A percentile compares a stretch with the other conserved stretches of the same genome.
phyloP scores from a whole-genome alignment of 1,284 basidiomycete species.

The Gymnopus androsaceus region DNA sequence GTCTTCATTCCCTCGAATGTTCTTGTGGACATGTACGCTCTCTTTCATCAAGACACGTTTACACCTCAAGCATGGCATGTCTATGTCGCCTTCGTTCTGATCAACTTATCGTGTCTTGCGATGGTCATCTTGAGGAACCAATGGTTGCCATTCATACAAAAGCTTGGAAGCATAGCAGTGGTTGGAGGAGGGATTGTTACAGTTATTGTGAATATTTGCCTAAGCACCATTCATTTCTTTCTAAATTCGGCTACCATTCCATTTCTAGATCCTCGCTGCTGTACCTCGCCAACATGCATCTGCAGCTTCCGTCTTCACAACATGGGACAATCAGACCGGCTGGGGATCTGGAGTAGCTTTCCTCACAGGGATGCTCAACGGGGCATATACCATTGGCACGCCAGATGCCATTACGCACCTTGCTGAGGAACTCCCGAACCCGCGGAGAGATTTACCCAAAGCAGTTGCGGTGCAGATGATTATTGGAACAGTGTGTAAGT shows the following conservation, averaged over 20 bases:
- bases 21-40: conserved; percentile 9
- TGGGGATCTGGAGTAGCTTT: conserved; percentile 8
- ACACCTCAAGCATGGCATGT: conserved; percentile 1
- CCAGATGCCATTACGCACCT: conserved; percentile 5
- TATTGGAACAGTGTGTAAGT: conserved; percentile 3
- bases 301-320: background rate
- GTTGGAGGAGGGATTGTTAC: conserved; percentile 3
- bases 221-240: background rate
- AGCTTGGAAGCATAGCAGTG: conserved; percentile 1
- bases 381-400: conserved; percentile 4
- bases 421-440: conserved; percentile 5
- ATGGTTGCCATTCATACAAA: conserved; percentile 4
- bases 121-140: conserved; percentile 1
- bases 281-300: conserved; percentile 6
- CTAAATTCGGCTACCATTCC: background rate
- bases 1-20: conserved; percentile 4
- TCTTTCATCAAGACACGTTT: conserved; percentile 5
- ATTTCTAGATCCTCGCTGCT: conserved; percentile 1
- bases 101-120: background rate
- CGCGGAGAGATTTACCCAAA: conserved; percentile 1
- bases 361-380: conserved; percentile 6
- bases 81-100: conserved; percentile 6
- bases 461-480: conserved; percentile 5
- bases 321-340: conserved; percentile 5
- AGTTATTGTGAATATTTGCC: background rate